These are phyloP conservation scores for Xylaria sp. DNA, from an alignment of 2,329 filamentous ascomycete species.

Conservation along the genomic window DNA sequence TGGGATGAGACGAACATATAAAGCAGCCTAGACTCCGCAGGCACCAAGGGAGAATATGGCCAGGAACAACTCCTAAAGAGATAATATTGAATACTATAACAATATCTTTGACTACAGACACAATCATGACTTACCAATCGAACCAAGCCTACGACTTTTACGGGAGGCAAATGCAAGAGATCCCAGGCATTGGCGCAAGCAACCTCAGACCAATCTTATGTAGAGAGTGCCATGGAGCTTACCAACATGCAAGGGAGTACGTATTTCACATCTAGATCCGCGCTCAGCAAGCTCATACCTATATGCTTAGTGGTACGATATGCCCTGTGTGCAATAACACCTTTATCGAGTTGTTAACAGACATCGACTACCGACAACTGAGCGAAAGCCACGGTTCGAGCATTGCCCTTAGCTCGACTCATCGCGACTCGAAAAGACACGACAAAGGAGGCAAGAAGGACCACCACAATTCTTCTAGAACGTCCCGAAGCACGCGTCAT, in stretches of 20 bases:
- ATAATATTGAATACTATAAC: neutral
- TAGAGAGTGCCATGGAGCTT: slow-evolving; percentile 28
- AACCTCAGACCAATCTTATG: slow-evolving; percentile 28
- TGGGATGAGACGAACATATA: slow-evolving; percentile 25
- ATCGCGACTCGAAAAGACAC: slow-evolving; percentile 18
- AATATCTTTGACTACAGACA: neutral
- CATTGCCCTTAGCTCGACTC: slow-evolving; percentile 11
- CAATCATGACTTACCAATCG: slow-evolving; percentile 28
- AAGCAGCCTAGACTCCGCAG: neutral
- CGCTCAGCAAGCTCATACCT: neutral
- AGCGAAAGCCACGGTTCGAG: slow-evolving; percentile 3
- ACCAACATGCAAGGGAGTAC: slow-evolving; percentile 33
- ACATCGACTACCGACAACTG: slow-evolving; percentile 26
- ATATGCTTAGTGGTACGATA: slow-evolving; percentile 16
- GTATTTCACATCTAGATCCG: neutral
- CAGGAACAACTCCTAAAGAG: neutral
- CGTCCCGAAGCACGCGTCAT: slow-evolving; percentile 29
- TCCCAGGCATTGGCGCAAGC: slow-evolving; percentile 30
- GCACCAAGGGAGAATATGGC: neutral
- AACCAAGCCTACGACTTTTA: slow-evolving; percentile 16
- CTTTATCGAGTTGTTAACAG: slow-evolving; percentile 30
- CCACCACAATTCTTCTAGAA: slow-evolving; percentile 27
- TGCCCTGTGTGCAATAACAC: slow-evolving; percentile 33
- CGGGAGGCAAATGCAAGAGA: slow-evolving; percentile 21
- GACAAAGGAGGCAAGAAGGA: slow-evolving; percentile 35